Percentiles rank a stretch among this genome's conserved stretches.
phyloP scores from a whole-genome alignment of 306 rosid species.

The Lathyrus aphaca region DNA sequence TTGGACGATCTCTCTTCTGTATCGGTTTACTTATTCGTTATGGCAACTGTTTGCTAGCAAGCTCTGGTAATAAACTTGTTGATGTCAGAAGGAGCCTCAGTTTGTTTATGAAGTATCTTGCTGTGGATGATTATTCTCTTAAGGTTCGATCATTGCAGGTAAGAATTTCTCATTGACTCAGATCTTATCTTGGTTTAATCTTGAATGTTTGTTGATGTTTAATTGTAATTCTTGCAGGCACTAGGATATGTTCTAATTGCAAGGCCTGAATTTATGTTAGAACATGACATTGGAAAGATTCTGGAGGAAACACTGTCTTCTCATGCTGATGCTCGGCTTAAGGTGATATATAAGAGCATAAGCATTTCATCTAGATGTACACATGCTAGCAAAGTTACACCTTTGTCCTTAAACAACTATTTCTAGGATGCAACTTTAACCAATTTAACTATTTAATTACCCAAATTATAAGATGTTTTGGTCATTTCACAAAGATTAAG shows the following conservation, averaged over 20 bases:
- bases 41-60: slow-evolving; percentile 67
- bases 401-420: neutral
- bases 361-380: neutral
- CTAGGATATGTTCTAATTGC: slow-evolving; percentile 90
- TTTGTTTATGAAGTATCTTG: slow-evolving; percentile 75
- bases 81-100: slow-evolving; percentile 63
- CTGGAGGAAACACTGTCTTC: slow-evolving; percentile 61
- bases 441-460: neutral
- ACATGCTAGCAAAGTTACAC: neutral
- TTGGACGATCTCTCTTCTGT: slow-evolving; percentile 91
- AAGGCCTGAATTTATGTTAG: slow-evolving; percentile 94
- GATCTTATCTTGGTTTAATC: slow-evolving; percentile 31
- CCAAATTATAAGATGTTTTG: no score
- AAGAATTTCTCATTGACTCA: slow-evolving; percentile 25
- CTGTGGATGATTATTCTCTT: slow-evolving; percentile 64
- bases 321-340: slow-evolving; percentile 71
- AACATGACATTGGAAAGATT: slow-evolving; percentile 78
- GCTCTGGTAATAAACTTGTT: slow-evolving; percentile 52
- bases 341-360: slow-evolving; percentile 53
- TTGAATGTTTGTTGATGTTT: slow-evolving; percentile 40
- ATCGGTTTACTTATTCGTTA: slow-evolving; percentile 92
- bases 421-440: neutral
- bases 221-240: slow-evolving; percentile 67
- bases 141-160: slow-evolving; percentile 94
- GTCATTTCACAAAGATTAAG: no score